phyloP scores from a whole-genome alignment of 164 flowering plant species.

The Macadamia integrifolia region DNA sequence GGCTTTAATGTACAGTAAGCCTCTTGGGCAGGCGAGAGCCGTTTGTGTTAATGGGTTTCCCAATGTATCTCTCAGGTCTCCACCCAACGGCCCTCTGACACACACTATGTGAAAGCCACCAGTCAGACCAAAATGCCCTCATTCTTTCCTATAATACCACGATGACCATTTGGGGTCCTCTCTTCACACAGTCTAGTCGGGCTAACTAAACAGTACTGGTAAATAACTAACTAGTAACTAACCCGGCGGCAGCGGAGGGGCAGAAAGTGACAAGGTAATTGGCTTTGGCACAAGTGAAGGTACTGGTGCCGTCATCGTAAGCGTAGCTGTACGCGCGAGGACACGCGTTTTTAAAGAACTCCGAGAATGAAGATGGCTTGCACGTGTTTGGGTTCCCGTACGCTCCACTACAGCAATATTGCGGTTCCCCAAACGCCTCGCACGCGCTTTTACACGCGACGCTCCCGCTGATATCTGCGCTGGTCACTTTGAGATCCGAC shows the following conservation, averaged over 20 bases:
- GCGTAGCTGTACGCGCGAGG: conserved; percentile 85
- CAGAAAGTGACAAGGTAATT: conserved; percentile 67
- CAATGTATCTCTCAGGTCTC: too few species aligned
- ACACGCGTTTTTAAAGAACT: conserved; percentile 58
- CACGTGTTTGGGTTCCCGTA: conserved; percentile 63
- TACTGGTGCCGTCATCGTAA: conserved; percentile 78
- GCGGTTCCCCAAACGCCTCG: conserved; percentile 57
- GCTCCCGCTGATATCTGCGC: conserved; percentile 11
- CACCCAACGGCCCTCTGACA: too few species aligned
- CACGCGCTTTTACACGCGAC: conserved; percentile 75
- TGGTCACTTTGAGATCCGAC: conserved; percentile 30
- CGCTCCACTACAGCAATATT: conserved; percentile 64
- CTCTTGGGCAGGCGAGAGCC: too few species aligned
- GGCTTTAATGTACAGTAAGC: too few species aligned
- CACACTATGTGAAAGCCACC: too few species aligned
- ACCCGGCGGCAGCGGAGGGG: conserved; percentile 64
- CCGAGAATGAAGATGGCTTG: conserved; percentile 48
- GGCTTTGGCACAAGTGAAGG: conserved; percentile 64
- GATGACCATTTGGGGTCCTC: too few species aligned
- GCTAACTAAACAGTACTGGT: too few species aligned
- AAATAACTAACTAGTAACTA: not conserved
- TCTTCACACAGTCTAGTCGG: too few species aligned
- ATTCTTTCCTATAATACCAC: too few species aligned
- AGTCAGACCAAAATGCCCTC: too few species aligned
- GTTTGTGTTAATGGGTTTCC: too few species aligned